Base-by-base conservation (phyloP, 2,329 filamentous ascomycete genomes). In the Lachnellula arida region DNA sequence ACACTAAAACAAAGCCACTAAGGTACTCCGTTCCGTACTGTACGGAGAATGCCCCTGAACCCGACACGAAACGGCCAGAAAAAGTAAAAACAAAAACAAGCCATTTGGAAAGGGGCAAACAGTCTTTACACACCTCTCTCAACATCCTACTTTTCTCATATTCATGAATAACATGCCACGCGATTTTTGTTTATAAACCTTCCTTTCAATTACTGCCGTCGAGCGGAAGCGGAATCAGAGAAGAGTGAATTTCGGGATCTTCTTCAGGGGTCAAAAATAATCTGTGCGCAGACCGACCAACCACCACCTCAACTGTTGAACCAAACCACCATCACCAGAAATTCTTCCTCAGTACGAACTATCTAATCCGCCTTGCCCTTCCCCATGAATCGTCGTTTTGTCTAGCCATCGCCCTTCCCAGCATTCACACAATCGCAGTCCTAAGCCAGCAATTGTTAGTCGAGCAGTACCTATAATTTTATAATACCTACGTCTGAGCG, bases 331-430 rank as follows among this genome's bases (percentile, higher is more conserved):
- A 40, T 51, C 49, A 17, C 34, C 39, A 37, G 40, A n/a, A 51
- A 43, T 51, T 37, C 32, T 7, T 49, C 28, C 28, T 19, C 4
- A 9, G n/a, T 35, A 17, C 44, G 35, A 25, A 11, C 22, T 15
- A 22, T 22, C 37, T 15, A 19, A 9, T 32, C 25, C 35, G 17
- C 22, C 22, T 52, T 43, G 34, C 54, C 48, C 34, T 49, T 51
- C 52, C 50, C 46, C 54, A 61, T 61, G 59, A 59, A 54, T 55
- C 46, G 53, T 17, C 46, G 28, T 32, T 11, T 22, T 19, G n/a
- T 44, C 42, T 22, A 34, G 51, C 22, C 51, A 57, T 58, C 23
- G 22, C 49, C 34, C 23, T 56, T 46, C 54, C 34, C 55, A 53
- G 9, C 28, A 32, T 12, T 32, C 28, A 8, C 28, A 32, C 9